phyloP scores from a whole-genome alignment of 345 rosid species.

The Linum trigynum region DNA sequence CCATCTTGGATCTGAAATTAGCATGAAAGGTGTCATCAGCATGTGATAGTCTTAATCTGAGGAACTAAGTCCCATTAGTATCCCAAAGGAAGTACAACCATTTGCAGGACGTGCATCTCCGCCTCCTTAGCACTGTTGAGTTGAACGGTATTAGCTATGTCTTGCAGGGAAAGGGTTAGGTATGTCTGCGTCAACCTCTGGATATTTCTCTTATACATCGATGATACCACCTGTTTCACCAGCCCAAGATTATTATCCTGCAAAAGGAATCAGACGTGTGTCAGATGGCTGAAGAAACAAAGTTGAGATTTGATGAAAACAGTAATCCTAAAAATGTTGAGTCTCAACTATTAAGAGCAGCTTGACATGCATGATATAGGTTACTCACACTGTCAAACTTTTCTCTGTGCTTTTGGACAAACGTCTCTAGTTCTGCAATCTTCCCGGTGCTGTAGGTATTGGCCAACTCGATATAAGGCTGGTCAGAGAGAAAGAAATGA shows the following conservation, averaged over 20 bases:
- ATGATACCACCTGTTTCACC: constrained; percentile 85
- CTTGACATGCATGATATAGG: constrained; percentile 3
- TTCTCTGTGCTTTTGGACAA: constrained; percentile 41
- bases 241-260: constrained; percentile 95
- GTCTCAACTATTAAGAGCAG: background rate
- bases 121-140: constrained; percentile 77
- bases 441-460: constrained; percentile 56
- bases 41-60: background rate
- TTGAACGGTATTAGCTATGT: constrained; percentile 78
- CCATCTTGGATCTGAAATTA: constrained; percentile 80
- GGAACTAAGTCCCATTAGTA: background rate
- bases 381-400: constrained; percentile 58
- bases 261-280: constrained; percentile 15
- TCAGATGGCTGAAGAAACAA: constrained; percentile 15
- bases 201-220: constrained; percentile 89
- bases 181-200: constrained; percentile 92
- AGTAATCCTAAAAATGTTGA: background rate
- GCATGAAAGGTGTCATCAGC: constrained; percentile 1
- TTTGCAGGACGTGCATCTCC: constrained; percentile 97
- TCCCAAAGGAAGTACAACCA: constrained; percentile 37
- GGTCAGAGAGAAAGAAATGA: constrained; percentile 18
- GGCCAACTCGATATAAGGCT: constrained; percentile 70
- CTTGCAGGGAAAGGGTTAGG: constrained; percentile 93
- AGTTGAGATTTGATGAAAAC: background rate
- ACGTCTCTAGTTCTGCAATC: constrained; percentile 45